A percentile compares a stretch with the other conserved stretches of the same genome.
phyloP scores from a whole-genome alignment of 2,329 filamentous ascomycete species.

The Aspergillus hortae region DNA sequence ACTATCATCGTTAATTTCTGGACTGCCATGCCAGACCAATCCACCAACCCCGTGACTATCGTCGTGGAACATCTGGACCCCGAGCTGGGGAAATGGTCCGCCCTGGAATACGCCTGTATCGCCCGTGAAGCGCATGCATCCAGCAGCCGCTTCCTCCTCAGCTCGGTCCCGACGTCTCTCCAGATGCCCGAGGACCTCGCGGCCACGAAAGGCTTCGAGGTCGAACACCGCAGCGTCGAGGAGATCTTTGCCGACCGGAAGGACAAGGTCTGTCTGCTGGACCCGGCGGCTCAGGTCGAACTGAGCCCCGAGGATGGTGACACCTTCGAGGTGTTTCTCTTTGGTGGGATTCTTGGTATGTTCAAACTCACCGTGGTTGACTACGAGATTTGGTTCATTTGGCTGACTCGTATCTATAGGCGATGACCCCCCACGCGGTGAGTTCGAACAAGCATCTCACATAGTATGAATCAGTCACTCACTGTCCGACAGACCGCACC shows the following conservation, averaged over 20 bases:
- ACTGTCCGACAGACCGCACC: constrained; percentile 74
- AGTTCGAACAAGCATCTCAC: constrained; percentile 23
- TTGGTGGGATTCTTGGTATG: constrained; percentile 90
- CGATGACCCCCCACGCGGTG: constrained; percentile 90
- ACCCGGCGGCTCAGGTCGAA: constrained; percentile 79
- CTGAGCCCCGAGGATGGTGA: constrained; percentile 78
- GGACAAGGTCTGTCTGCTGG: constrained; percentile 78
- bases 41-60: constrained; percentile 62
- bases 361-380: not conserved
- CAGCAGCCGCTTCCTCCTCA: constrained; percentile 71
- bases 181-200: constrained; percentile 59
- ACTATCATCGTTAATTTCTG: not conserved
- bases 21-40: constrained; percentile 22
- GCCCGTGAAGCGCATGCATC: constrained; percentile 70
- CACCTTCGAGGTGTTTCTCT: constrained; percentile 84
- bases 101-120: constrained; percentile 87
- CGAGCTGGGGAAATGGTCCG: constrained; percentile 90
- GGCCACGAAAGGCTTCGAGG: constrained; percentile 58
- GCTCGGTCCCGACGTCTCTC: constrained; percentile 70
- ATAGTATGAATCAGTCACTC: not conserved
- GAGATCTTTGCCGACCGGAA: constrained; percentile 71
- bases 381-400: constrained; percentile 1
- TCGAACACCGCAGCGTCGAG: constrained; percentile 77
- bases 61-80: constrained; percentile 96
- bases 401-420: constrained; percentile 49